Evolutionary conservation across 805 yeast species (phyloP).

Genomic region (Wickerhamiella alocasiicola): DNA sequence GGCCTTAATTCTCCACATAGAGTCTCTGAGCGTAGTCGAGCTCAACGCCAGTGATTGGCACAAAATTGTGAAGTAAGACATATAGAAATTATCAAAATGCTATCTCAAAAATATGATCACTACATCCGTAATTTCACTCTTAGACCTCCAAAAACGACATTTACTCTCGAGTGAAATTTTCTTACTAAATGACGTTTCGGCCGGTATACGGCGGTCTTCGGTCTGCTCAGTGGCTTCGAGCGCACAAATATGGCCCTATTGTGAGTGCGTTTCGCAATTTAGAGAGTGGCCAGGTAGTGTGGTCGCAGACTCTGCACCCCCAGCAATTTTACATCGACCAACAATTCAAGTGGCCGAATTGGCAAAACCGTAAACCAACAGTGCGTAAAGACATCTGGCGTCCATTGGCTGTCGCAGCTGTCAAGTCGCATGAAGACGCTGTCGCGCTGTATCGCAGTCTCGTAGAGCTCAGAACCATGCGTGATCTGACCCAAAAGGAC

Average conservation of each 20-base stretch:
- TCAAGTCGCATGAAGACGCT: conserved; percentile 36
- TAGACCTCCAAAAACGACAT: no score
- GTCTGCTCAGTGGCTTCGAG: conserved; percentile 44
- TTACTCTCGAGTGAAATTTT: no score
- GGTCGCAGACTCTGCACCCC: conserved; percentile 66
- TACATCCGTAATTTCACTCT: no score
- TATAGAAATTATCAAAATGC: no score
- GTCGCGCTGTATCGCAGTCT: conserved; percentile 62
- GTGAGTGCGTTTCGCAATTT: conserved; percentile 72
- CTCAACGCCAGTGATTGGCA: no score
- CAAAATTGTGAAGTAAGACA: no score
- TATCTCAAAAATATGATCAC: no score
- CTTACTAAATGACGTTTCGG: conserved; percentile 12
- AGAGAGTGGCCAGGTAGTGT: conserved; percentile 80
- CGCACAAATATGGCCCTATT: conserved; percentile 65
- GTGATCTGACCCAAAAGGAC: conserved; percentile 47
- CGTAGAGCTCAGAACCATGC: conserved; percentile 56
- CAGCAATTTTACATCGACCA: conserved; percentile 39
- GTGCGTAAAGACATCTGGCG: conserved; percentile 83
- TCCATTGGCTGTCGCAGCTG: conserved; percentile 64
- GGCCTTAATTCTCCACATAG: no score
- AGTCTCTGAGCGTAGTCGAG: no score
- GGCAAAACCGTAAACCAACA: conserved; percentile 75
- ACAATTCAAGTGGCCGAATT: conserved; percentile 72
- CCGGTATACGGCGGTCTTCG: conserved; percentile 33